Conservation (phyloP, 73 alveolate species). For the Stentor roeselii region DNA sequence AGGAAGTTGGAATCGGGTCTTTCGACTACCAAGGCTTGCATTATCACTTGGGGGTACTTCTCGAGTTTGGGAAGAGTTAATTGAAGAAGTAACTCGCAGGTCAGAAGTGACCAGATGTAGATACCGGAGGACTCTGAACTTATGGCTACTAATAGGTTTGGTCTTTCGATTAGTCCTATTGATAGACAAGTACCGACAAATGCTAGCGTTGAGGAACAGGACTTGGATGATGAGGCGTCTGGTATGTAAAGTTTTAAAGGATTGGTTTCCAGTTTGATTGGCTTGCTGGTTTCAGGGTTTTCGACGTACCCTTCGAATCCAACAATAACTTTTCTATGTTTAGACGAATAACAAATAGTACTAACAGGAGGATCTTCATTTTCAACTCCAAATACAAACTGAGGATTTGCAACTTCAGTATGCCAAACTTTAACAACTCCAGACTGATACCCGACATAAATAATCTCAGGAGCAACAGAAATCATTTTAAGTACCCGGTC, state of each 20-base stretch:
- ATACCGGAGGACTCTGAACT: neutral
- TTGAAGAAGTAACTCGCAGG: neutral
- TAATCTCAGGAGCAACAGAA: constrained; percentile 1
- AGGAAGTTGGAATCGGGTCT: neutral
- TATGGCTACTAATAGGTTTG: neutral
- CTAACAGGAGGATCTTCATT: neutral
- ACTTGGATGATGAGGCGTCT: neutral
- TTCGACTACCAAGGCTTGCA: neutral
- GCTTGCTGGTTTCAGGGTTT: neutral
- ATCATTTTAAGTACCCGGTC: neutral
- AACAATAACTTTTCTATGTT: neutral
- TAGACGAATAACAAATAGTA: neutral
- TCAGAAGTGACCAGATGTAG: neutral
- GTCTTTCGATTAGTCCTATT: neutral
- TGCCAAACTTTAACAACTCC: constrained; percentile 11
- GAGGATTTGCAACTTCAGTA: constrained; percentile 4
- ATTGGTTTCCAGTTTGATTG: neutral
- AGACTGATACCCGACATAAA: constrained; percentile 4
- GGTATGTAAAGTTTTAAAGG: neutral
- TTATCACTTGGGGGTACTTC: neutral
- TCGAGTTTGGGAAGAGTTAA: neutral
- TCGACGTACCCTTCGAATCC: neutral
- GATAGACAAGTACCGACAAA: neutral
- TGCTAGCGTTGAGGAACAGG: neutral
- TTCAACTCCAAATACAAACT: neutral